Percentiles rank a stretch among this genome's conserved stretches.
Conservation (phyloP, 1,284 basidiomycete genomes). For the Melampsora larici-populina region DNA sequence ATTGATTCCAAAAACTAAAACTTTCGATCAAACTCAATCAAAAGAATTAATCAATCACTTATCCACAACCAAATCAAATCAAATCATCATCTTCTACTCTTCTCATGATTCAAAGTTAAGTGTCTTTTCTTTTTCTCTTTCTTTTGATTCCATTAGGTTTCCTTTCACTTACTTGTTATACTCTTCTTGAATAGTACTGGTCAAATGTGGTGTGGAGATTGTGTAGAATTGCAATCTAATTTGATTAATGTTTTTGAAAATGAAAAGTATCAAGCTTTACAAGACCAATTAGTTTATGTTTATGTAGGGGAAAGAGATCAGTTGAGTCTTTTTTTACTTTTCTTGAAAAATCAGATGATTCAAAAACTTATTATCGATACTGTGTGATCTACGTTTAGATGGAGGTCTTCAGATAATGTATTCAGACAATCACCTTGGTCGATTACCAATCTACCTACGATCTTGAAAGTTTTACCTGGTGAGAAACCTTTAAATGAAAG, state of each 20-base stretch:
- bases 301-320: constrained; percentile 22
- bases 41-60: too few species aligned
- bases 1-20: too few species aligned
- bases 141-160: too few species aligned
- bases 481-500: neutral
- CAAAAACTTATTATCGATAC: neutral
- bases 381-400: too few species aligned
- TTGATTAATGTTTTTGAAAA: neutral
- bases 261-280: neutral
- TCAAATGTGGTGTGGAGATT: constrained; percentile 41
- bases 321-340: neutral
- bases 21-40: too few species aligned
- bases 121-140: too few species aligned
- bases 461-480: constrained; percentile 15
- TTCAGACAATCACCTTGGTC: constrained; percentile 23
- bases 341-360: neutral
- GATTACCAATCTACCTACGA: constrained; percentile 20
- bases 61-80: too few species aligned
- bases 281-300: neutral
- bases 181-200: neutral
- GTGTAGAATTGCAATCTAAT: constrained; percentile 22
- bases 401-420: constrained; percentile 19
- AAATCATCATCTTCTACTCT: constrained; percentile 1
- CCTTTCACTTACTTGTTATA: too few species aligned
- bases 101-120: constrained; percentile 12